These are phyloP conservation scores for Ceratobasidium theobromae DNA, from an alignment of 1,284 basidiomycete genomes.

Conservation along the genomic window DNA sequence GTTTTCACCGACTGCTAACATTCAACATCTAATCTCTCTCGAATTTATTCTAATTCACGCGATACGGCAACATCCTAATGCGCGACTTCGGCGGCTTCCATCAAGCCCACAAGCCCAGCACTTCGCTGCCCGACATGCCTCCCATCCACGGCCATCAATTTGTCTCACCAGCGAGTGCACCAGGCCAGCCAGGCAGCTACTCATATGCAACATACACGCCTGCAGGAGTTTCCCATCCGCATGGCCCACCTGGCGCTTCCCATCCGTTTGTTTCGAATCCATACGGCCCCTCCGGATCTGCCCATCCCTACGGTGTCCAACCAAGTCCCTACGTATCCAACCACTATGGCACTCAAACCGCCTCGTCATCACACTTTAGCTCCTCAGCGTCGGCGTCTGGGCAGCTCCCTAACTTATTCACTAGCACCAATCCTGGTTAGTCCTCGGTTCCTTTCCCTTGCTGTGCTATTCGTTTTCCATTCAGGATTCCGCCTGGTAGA, in stretches of 20 bases:
- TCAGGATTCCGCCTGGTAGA: too few relatives aligned
- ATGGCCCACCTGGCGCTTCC: neutral
- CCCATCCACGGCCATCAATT: neutral
- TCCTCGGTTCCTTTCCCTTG: neutral
- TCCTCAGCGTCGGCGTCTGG: slow-evolving; percentile 2
- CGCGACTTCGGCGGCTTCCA: too few relatives aligned
- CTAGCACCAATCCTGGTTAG: neutral
- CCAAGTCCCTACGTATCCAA: slow-evolving; percentile 17
- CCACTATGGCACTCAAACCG: neutral
- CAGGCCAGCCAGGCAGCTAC: neutral
- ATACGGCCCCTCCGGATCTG: slow-evolving; percentile 6
- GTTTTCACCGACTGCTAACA: neutral
- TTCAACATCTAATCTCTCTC: neutral
- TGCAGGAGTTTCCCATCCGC: neutral
- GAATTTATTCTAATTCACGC: neutral
- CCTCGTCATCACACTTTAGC: slow-evolving; percentile 2
- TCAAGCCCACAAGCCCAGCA: slow-evolving; percentile 3
- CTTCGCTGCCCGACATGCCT: neutral
- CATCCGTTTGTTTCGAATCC: neutral
- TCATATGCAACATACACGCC: neutral
- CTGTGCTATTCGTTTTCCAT: too few relatives aligned
- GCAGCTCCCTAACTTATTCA: slow-evolving; percentile 4
- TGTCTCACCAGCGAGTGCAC: neutral
- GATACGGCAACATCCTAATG: too few relatives aligned
- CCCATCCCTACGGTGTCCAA: neutral